Percentiles rank a stretch among this genome's conserved stretches.
These are phyloP conservation scores for Fraxinus latifolia DNA, from an alignment of 305 asterid genomes.

Conservation along the genomic window DNA sequence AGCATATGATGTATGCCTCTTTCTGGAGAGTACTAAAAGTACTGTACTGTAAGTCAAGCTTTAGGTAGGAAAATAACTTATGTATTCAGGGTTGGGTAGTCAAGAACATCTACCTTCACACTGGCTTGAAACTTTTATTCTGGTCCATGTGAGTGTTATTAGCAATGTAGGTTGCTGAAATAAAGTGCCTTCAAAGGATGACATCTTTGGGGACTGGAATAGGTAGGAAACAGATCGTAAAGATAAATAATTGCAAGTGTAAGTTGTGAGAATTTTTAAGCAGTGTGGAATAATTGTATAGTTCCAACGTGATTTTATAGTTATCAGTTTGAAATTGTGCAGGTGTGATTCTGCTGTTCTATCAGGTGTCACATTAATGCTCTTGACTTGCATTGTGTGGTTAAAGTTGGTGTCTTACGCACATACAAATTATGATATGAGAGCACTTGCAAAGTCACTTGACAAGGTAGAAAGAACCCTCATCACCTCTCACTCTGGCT, in stretches of 20 bases:
- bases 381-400: constrained; percentile 80
- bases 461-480: constrained; percentile 58
- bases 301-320: constrained; percentile 16
- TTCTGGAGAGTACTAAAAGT: not conserved
- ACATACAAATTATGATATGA: constrained; percentile 87
- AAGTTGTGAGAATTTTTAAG: constrained; percentile 2
- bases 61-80: not conserved
- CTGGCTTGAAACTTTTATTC: not conserved
- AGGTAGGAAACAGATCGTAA: not conserved
- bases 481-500: not conserved
- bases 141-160: constrained; percentile 13
- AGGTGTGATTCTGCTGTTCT: constrained; percentile 96
- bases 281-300: not conserved
- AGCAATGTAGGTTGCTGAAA: constrained; percentile 12
- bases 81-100: not conserved
- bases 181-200: constrained; percentile 9
- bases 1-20: not conserved
- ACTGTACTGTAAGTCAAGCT: not conserved
- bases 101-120: not conserved
- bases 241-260: not conserved
- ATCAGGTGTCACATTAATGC: constrained; percentile 80
- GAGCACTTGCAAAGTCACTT: constrained; percentile 62
- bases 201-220: not conserved
- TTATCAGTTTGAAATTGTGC: constrained; percentile 37
- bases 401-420: constrained; percentile 93